Evolutionary conservation across 257 asterid species (phyloP), one percentile per base, ranked within the genome.

Genomic region (Lavandula angustifolia): DNA sequence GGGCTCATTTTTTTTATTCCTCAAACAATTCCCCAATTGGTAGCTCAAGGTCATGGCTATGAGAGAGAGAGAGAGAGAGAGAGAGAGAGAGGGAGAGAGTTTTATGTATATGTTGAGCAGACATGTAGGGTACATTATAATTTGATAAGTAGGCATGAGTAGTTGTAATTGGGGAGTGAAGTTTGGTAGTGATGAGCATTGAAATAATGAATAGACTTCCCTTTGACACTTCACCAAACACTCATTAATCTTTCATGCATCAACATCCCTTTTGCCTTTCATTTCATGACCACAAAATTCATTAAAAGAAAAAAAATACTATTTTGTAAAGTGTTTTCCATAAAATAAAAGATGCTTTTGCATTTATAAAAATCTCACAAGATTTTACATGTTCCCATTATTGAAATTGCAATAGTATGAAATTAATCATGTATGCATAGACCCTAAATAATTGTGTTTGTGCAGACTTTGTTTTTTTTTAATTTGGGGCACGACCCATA

Each of bases 161-260:
- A 68, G 78, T 55, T 73, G 72, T 58, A 53, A 59, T 60, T 64
- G 71, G 57, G 73, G 65, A 60, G 38, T 69, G 65, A 62, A 63
- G 70, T 33, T 69, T 54, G 50, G 16, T 69, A 31, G 60, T 59
- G 58, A 72, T 67, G 14, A 41, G 5, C 31, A 18, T 40, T 18
- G 12, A 41, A 6, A 22, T 32, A 56, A 55, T 34, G 62, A 64
- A 58, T 63, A 63, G 78, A 76, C 79, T 80, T 71, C 63, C 64
- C 69, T n/a, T 68, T 60, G 75, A 80, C 85, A 69, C 81, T 80
- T 75, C 77, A 75, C 80, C 78, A 68, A 76, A 54, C 76, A 74
- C 69, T 61, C 69, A 78, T 71, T 59, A 22, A 62, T 68, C 52
- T 64, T 50, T 38, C 54, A 48, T 58, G 67, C 42, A 71, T 60